Base-by-base conservation (phyloP, 805 yeast genomes). In the Cyberlindnera americana region DNA sequence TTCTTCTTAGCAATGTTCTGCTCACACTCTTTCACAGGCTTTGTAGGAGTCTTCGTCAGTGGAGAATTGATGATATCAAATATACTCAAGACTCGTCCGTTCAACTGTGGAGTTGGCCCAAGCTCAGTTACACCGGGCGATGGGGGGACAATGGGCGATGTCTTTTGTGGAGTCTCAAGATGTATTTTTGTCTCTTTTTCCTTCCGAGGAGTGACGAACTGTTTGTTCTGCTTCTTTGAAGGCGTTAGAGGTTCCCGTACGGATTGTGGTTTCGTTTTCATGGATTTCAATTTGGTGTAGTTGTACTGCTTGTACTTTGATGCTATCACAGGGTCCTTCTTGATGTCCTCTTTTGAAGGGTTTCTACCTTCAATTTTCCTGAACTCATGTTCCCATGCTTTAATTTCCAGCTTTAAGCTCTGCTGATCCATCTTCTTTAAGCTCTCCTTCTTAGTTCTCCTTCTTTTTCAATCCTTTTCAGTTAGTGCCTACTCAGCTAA, bases 81-180 rank as follows among this genome's bases (percentile, higher is more conserved):
- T 4, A 87, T 67, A 14, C 93, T 79, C 24, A 84, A 57, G 0
- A 85, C 84, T 38, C 82, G 73, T 0, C 96, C 96, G 45, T 81
- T 71, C 9, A 86, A 71, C 50, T 87, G 95, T 0, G 96, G 96
- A 0, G 96, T 87, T 1, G 96, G 96, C 0, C 95, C 95, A 11
- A 86, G 56, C 44, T 78, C 83, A 0, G 52, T 35, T 7, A 44
- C 37, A 4, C 33, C 15, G 9, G 44, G 48, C 8, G 48, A 37
- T 30, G 37, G 32, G 7, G 46, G 33, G 2, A 23, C 24, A 4
- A 42, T 29, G 9, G 60, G 54, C 7, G 57, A 51, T 4, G 57
- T 49, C 35, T 50, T 49, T 22, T 50, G 50, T 8, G 57, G 56
- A 3, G 57, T 53, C 6, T 44, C 31, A 18, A 49, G 30, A 15